These are phyloP conservation scores for Linum tenue DNA, from an alignment of 345 rosid species.

Conservation along the genomic window DNA sequence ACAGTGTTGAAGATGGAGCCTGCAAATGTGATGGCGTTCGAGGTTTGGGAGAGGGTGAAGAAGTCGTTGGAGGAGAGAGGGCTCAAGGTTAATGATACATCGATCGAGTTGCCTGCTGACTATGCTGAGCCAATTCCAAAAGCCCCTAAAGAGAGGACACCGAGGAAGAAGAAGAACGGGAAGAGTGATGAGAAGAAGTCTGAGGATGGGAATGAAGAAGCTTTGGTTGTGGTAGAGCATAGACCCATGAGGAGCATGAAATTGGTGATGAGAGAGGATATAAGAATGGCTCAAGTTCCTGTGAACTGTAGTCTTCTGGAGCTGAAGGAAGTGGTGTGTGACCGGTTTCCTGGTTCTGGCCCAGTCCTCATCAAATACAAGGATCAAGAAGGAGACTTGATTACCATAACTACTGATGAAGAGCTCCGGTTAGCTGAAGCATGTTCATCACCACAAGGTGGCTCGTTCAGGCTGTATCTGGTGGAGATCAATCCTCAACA, in stretches of 20 bases:
- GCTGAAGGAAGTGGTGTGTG: conserved; percentile 57
- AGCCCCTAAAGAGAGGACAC: conserved; percentile 32
- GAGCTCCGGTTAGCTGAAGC: conserved; percentile 73
- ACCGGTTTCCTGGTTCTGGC: conserved; percentile 56
- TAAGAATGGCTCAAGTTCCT: conserved; percentile 70
- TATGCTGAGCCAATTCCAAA: conserved; percentile 48
- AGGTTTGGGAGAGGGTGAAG: conserved; percentile 62
- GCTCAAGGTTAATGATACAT: conserved; percentile 43
- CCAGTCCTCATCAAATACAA: conserved; percentile 69
- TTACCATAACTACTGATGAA: conserved; percentile 74
- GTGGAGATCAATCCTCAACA: conserved; percentile 54
- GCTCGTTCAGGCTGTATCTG: conserved; percentile 47
- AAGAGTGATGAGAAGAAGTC: conserved; percentile 7
- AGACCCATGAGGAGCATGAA: conserved; percentile 51
- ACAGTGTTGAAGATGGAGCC: conserved; percentile 59
- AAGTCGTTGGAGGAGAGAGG: conserved; percentile 47
- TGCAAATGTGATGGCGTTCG: conserved; percentile 61
- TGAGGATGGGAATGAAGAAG: conserved; percentile 32
- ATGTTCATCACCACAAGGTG: conserved; percentile 31
- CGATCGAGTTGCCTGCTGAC: conserved; percentile 64
- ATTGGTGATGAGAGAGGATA: conserved; percentile 65
- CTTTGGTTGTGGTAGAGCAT: conserved; percentile 47
- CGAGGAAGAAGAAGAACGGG: conserved; percentile 25
- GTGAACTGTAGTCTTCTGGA: conserved; percentile 55
- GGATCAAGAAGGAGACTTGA: conserved; percentile 86